A percentile compares a stretch with the other conserved stretches of the same genome.
These are phyloP conservation scores for Spathaspora gorwiae DNA, from an alignment of 805 yeast genomes.

Conservation along the genomic window DNA sequence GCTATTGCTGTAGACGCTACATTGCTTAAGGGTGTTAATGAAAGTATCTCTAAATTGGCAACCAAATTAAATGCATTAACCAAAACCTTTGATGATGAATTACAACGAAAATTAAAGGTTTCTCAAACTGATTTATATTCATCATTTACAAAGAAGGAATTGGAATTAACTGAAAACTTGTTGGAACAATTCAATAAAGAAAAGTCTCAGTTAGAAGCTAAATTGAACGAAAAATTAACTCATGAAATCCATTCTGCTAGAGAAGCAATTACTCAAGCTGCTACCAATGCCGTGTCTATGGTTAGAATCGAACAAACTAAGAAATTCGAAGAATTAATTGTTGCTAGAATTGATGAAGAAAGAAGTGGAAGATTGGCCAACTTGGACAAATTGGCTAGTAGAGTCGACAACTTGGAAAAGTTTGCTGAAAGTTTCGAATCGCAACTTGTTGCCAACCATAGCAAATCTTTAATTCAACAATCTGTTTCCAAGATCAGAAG, in stretches of 20 bases:
- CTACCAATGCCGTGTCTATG: slow-evolving; percentile 66
- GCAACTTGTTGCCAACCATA: slow-evolving; percentile 31
- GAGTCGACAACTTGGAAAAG: slow-evolving; percentile 53
- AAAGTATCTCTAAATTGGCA: slow-evolving; percentile 28
- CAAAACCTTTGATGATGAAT: slow-evolving; percentile 31
- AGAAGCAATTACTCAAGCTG: slow-evolving; percentile 61
- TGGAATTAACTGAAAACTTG: slow-evolving; percentile 54
- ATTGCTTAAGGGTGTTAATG: slow-evolving; percentile 29
- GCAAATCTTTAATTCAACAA: slow-evolving; percentile 27
- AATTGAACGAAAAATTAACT: slow-evolving; percentile 52
- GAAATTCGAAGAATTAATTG: slow-evolving; percentile 33
- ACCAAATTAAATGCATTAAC: slow-evolving; percentile 29
- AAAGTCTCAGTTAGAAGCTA: slow-evolving; percentile 54
- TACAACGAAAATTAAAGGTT: slow-evolving; percentile 29
- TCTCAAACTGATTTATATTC: slow-evolving; percentile 38
- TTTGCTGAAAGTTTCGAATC: slow-evolving; percentile 43
- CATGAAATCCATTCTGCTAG: slow-evolving; percentile 67
- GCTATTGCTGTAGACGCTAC: slow-evolving; percentile 21
- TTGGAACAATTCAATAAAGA: slow-evolving; percentile 59
- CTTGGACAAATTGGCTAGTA: slow-evolving; percentile 53
- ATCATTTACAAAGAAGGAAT: slow-evolving; percentile 44
- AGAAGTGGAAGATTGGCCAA: slow-evolving; percentile 75
- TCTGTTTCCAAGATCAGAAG: slow-evolving; percentile 31
- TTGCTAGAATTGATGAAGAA: slow-evolving; percentile 33
- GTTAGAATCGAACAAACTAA: slow-evolving; percentile 66